Conservation (phyloP, 106 monocot species). For the Platanthera guangdongensis region DNA sequence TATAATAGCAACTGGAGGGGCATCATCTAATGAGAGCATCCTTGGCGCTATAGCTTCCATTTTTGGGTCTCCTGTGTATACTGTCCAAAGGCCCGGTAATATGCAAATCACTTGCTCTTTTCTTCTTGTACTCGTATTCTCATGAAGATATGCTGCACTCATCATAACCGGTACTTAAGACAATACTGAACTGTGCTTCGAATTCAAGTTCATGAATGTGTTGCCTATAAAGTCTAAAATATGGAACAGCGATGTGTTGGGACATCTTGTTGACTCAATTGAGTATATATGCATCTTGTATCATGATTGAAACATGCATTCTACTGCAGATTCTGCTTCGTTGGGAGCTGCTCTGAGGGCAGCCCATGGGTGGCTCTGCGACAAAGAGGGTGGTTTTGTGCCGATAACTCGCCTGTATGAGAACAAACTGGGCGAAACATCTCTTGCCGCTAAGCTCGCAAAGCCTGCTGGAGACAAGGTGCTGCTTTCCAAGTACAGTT, state of each 20-base stretch:
- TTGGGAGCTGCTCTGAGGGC: constrained; percentile 89
- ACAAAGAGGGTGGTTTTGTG: constrained; percentile 65
- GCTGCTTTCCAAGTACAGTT: constrained; percentile 44
- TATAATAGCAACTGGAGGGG: constrained; percentile 88
- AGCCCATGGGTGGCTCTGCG: constrained; percentile 95
- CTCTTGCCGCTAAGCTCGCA: constrained; percentile 58
- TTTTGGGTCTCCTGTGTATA: constrained; percentile 76
- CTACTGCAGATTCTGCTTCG: constrained; percentile 77
- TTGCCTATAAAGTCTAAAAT: neutral
- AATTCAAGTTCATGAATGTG: neutral
- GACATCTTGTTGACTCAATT: too few relatives aligned
- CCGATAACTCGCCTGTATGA: constrained; percentile 61
- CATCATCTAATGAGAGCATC: constrained; percentile 70
- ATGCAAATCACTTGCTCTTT: neutral
- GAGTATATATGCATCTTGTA: too few relatives aligned
- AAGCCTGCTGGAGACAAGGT: constrained; percentile 56
- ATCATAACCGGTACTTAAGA: neutral
- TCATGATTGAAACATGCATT: neutral
- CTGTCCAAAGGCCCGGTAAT: constrained; percentile 79
- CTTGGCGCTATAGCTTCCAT: constrained; percentile 49
- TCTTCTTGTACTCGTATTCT: neutral
- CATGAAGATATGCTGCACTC: neutral
- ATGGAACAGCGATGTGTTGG: too few relatives aligned
- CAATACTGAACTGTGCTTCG: neutral
- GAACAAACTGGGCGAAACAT: constrained; percentile 46